Evolutionary conservation across 2,329 filamentous ascomycete species (phyloP), one percentile per base, ranked within the genome.

Genomic region (Conoideocrella luteorostrata): DNA sequence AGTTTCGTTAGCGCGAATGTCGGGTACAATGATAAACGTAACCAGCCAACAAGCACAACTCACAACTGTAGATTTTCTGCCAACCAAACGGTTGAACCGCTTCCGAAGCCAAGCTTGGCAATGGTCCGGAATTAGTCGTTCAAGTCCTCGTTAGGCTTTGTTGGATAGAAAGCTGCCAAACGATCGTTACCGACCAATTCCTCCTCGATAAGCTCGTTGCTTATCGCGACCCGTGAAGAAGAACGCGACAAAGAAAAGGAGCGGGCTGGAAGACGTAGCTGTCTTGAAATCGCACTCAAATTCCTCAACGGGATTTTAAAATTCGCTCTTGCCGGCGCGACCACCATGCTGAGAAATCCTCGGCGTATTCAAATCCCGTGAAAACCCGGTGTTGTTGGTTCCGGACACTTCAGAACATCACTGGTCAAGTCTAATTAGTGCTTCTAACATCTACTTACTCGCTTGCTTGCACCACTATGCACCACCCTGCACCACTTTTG

Each of bases 81-180:
- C 24, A 67, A 53, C 62, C 65, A 68, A 29, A 66, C 62, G 17
- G 64, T 67, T 26, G 62, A 67, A 17, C 52, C 56, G 7, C 50
- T 50, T 20, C 61, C 63, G 45, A 52, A 65, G 12, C 62, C 64
- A n/a, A 68, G 52, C 52, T 67, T 66, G 12, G 55, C 47, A 15
- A 60, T 50, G 1, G 60, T 53, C 44, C 62, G 56, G 50, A 65
- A 68, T 47, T 56, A 48, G 29, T 54, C 49, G 37, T 61, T 52
- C 13, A 67, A 52, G 18, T 61, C 42, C 37, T 62, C 53, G n/a
- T 56, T 50, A 5, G 48, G 28, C 4, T 37, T n/a, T n/a, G n/a
- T n/a, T n/a, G n/a, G n/a, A n/a, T n/a, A n/a, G n/a, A n/a, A n/a
- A n/a, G n/a, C n/a, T 17, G 23, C 39, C n/a, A 51, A 12, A 5